Conservation (phyloP, 306 rosid genomes). For the Pyrus betulifolia region DNA sequence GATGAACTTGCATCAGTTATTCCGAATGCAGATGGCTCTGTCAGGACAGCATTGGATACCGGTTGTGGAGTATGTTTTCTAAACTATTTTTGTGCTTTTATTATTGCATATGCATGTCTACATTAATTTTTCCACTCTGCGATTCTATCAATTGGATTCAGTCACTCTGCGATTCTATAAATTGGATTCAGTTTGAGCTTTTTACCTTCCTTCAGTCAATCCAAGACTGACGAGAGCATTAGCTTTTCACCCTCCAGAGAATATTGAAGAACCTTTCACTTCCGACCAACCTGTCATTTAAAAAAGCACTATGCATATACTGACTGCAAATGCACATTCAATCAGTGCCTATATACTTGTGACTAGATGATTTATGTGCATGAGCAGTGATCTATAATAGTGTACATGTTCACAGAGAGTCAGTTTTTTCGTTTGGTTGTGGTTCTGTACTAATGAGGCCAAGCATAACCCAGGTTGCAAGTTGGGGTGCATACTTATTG, state of each 20-base stretch:
- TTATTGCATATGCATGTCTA: neutral
- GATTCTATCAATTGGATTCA: neutral
- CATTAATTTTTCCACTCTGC: neutral
- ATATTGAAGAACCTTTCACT: neutral
- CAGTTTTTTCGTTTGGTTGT: slow-evolving; percentile 8
- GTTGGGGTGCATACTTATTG: slow-evolving; percentile 97
- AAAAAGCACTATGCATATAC: neutral
- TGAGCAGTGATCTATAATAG: slow-evolving; percentile 2
- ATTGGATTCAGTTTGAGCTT: neutral
- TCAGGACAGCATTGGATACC: slow-evolving; percentile 91
- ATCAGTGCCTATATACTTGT: neutral
- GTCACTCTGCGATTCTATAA: neutral
- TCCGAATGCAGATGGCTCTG: slow-evolving; percentile 77
- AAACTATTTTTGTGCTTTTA: neutral
- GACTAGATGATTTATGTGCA: slow-evolving; percentile 8
- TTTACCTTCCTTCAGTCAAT: neutral
- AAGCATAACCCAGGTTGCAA: slow-evolving; percentile 67
- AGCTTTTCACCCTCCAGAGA: neutral
- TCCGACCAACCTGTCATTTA: neutral
- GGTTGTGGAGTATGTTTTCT: slow-evolving; percentile 79
- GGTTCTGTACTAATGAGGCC: slow-evolving; percentile 26
- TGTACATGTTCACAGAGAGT: slow-evolving; percentile 11
- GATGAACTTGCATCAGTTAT: slow-evolving; percentile 85
- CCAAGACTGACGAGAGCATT: neutral
- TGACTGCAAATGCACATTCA: neutral